These are phyloP conservation scores for Sphagnum tenellum DNA, from an alignment of 225 moss, liverwort and hornwort species.

Conservation along the genomic window DNA sequence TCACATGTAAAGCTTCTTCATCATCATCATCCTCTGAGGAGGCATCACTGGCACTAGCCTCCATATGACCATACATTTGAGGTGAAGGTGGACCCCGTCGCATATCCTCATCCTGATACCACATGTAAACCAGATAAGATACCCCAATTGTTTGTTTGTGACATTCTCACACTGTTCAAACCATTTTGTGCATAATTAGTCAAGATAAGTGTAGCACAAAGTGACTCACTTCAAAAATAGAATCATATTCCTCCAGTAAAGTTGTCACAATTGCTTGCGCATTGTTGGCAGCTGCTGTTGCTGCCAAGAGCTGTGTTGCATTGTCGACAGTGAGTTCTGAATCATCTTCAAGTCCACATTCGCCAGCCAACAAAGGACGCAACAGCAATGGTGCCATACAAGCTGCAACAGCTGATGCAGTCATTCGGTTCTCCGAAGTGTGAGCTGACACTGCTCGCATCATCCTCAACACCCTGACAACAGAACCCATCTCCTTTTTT, in stretches of 20 bases:
- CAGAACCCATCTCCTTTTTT: no score
- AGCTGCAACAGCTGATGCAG: constrained; percentile 89
- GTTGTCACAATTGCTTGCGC: constrained; percentile 93
- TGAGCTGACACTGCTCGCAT: constrained; percentile 88
- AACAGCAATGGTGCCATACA: constrained; percentile 97
- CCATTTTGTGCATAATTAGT: no score
- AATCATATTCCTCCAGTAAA: constrained; percentile 83
- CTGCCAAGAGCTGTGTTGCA: constrained; percentile 91
- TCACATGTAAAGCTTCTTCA: constrained; percentile 20
- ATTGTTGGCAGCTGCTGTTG: constrained; percentile 97
- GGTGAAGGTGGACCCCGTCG: constrained; percentile 64
- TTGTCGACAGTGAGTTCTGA: constrained; percentile 90
- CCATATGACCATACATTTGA: constrained; percentile 65
- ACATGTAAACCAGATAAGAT: no score
- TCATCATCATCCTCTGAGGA: constrained; percentile 81
- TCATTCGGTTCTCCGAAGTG: constrained; percentile 90
- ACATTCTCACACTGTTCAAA: no score
- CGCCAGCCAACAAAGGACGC: constrained; percentile 86
- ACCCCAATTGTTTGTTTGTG: no score
- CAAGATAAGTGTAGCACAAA: no score
- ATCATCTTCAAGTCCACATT: constrained; percentile 92
- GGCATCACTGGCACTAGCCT: constrained; percentile 74
- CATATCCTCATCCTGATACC: constrained; percentile 58
- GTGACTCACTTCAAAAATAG: constrained; percentile 76
- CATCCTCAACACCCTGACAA: constrained; percentile 80